Evolutionary conservation across 257 asterid species (phyloP).

Genomic region (Leonotis leonurus): DNA sequence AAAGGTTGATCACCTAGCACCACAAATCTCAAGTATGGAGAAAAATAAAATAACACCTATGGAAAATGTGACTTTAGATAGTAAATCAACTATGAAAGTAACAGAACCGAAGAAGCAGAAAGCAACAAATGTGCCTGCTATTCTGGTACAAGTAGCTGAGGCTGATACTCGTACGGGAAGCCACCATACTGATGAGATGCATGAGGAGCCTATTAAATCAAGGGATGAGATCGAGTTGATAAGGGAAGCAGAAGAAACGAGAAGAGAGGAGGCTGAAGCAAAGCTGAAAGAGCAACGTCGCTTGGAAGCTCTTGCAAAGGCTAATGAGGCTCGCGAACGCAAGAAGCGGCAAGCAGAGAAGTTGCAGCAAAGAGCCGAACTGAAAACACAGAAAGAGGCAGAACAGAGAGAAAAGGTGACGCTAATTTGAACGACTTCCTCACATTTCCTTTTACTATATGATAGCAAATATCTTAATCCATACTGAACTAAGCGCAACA

Average conservation of each 20-base stretch:
- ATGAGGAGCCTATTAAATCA: slow-evolving; percentile 32
- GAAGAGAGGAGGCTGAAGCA: slow-evolving; percentile 43
- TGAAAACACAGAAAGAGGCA: slow-evolving; percentile 78
- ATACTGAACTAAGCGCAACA: no score
- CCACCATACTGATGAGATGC: slow-evolving; percentile 22
- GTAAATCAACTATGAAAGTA: slow-evolving; percentile 12
- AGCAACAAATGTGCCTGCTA: slow-evolving; percentile 18
- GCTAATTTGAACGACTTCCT: background rate
- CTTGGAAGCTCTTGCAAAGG: slow-evolving; percentile 70
- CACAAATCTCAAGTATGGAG: slow-evolving; percentile 28
- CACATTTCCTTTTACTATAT: background rate
- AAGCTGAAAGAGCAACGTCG: slow-evolving; percentile 71
- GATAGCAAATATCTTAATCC: no score
- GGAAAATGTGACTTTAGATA: slow-evolving; percentile 15
- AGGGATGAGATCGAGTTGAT: slow-evolving; percentile 52
- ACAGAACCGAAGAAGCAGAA: slow-evolving; percentile 28
- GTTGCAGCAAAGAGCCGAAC: slow-evolving; percentile 62
- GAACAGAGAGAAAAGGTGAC: slow-evolving; percentile 83
- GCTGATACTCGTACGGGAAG: slow-evolving; percentile 21
- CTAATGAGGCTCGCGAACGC: slow-evolving; percentile 86
- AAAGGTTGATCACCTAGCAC: slow-evolving; percentile 19
- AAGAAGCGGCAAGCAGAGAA: slow-evolving; percentile 76
- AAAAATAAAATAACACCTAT: slow-evolving; percentile 26
- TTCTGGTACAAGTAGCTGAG: slow-evolving; percentile 23
- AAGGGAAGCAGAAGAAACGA: slow-evolving; percentile 54